phyloP scores from a whole-genome alignment of 2,329 filamentous ascomycete genomes.

The Alternaria brassicicola region DNA sequence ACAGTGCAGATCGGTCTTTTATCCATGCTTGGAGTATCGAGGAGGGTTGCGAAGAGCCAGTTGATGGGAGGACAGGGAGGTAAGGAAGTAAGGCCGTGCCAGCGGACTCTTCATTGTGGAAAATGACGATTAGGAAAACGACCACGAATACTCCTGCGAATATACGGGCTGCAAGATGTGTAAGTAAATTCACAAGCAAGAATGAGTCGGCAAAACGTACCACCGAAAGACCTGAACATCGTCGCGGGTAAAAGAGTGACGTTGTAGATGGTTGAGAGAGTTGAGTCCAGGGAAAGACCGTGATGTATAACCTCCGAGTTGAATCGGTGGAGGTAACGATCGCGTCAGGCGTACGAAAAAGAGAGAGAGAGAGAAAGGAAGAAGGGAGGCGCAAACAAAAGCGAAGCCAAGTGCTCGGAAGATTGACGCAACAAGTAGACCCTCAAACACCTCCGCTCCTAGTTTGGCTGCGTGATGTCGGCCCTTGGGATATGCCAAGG shows the following conservation, averaged over 20 bases:
- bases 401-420: not conserved
- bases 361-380: not conserved
- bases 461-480: constrained; percentile 1
- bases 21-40: constrained; percentile 31
- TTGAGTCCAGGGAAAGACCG: constrained; percentile 3
- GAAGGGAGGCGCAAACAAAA: not conserved
- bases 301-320: constrained; percentile 15
- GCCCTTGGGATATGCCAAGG: constrained; percentile 11
- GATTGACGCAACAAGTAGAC: not conserved
- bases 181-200: constrained; percentile 1
- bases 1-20: constrained; percentile 38
- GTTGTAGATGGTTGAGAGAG: not conserved
- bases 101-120: constrained; percentile 33
- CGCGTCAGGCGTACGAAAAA: constrained; percentile 6
- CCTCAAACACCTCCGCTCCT: constrained; percentile 1
- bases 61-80: constrained; percentile 27
- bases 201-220: constrained; percentile 6
- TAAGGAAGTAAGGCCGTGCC: constrained; percentile 30
- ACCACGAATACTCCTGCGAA: constrained; percentile 30
- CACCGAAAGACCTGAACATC: constrained; percentile 33
- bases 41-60: constrained; percentile 17
- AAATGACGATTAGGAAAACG: constrained; percentile 32
- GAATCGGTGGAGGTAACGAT: constrained; percentile 14
- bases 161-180: constrained; percentile 22
- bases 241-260: not conserved